phyloP scores from a whole-genome alignment of 257 asterid genomes.

The Parsonsia alboflavescens region DNA sequence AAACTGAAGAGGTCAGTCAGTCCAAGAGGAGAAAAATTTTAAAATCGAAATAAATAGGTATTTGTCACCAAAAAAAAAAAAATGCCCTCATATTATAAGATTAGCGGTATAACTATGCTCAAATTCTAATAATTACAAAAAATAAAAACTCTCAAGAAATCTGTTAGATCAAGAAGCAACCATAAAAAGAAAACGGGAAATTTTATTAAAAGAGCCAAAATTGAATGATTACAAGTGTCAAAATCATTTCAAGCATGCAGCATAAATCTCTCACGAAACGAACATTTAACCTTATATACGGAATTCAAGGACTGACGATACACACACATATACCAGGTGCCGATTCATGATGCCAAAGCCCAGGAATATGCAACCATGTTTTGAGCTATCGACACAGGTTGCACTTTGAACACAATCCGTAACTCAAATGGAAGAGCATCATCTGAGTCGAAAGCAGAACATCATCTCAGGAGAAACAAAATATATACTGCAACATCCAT shows the following conservation, averaged over 20 bases:
- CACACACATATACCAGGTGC: not conserved
- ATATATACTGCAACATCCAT: not conserved
- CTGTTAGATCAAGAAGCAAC: too few relatives aligned
- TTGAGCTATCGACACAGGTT: not conserved
- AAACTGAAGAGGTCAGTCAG: too few relatives aligned
- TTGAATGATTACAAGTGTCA: constrained; percentile 8
- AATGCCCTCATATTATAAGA: too few relatives aligned
- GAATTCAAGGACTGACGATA: not conserved
- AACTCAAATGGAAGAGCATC: not conserved
- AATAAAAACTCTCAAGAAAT: too few relatives aligned
- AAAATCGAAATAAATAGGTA: too few relatives aligned
- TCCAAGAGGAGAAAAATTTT: too few relatives aligned
- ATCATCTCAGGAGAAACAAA: not conserved
- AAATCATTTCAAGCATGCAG: constrained; percentile 6
- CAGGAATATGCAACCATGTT: not conserved
- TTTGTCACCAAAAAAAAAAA: too few relatives aligned
- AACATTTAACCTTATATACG: constrained; percentile 10
- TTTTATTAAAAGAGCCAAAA: constrained; percentile 13
- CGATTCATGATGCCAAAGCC: not conserved
- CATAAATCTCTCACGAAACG: not conserved
- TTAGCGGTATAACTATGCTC: too few relatives aligned
- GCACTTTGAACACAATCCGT: not conserved
- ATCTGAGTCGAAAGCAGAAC: not conserved
- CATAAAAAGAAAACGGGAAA: too few relatives aligned
- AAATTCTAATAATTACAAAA: too few relatives aligned